Conservation (phyloP, 2,329 filamentous ascomycete species). For the Claviceps lovelessii region DNA sequence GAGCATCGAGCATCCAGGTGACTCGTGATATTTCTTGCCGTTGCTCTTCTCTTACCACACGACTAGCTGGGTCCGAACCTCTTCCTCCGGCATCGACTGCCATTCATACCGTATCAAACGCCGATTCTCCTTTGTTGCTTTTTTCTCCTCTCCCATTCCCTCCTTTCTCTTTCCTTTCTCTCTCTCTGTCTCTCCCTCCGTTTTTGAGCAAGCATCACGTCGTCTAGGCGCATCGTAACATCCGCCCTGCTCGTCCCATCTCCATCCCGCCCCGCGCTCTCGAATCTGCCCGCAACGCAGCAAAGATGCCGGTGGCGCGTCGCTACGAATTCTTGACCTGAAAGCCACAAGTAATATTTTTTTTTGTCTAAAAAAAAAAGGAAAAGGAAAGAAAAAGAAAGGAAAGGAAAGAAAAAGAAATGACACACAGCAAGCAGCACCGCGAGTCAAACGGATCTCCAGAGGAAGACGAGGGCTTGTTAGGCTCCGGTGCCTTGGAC, state of each 20-base stretch:
- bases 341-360: background rate
- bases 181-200: background rate
- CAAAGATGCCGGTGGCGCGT: slow-evolving; percentile 8
- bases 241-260: background rate
- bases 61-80: background rate
- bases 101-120: background rate
- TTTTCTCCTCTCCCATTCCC: background rate
- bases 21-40: too few species aligned
- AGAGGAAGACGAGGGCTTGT: slow-evolving; percentile 18
- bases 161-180: background rate
- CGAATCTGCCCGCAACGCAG: background rate
- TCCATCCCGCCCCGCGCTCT: background rate
- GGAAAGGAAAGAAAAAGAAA: slow-evolving; percentile 16
- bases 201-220: background rate
- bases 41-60: background rate
- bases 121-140: background rate
- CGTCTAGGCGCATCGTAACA: background rate
- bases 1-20: too few species aligned
- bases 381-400: background rate
- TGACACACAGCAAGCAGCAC: slow-evolving; percentile 19
- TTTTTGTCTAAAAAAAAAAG: background rate
- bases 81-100: background rate
- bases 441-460: slow-evolving; percentile 16
- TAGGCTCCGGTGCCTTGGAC: slow-evolving; percentile 12
- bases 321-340: background rate